A percentile compares a stretch with the other conserved stretches of the same genome.
phyloP scores from a whole-genome alignment of 2,329 filamentous ascomycete species.

The Pseudocercospora macadamiae region DNA sequence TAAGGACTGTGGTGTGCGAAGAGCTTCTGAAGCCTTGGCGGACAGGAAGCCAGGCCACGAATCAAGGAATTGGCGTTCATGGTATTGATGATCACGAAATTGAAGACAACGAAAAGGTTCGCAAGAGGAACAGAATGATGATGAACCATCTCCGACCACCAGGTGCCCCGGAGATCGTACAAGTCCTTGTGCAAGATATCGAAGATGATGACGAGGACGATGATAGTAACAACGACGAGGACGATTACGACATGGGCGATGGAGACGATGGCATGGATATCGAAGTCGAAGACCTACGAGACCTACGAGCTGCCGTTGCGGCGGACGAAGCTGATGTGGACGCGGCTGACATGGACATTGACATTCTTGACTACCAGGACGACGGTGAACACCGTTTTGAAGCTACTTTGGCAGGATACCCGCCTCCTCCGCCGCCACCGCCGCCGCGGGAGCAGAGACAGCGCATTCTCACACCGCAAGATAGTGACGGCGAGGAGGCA shows the following conservation, averaged over 20 bases:
- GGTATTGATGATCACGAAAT: constrained; percentile 81
- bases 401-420: constrained; percentile 76
- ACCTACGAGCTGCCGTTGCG: constrained; percentile 7
- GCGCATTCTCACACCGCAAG: constrained; percentile 34
- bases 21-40: constrained; percentile 88
- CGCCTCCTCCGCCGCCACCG: constrained; percentile 64
- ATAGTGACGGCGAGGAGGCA: constrained; percentile 45
- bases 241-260: constrained; percentile 36
- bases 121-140: constrained; percentile 45
- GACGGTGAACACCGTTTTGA: constrained; percentile 75
- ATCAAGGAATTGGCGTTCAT: constrained; percentile 74
- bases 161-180: constrained; percentile 20
- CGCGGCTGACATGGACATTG: constrained; percentile 55
- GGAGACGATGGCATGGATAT: constrained; percentile 48
- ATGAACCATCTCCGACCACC: constrained; percentile 33
- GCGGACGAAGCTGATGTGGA: constrained; percentile 25
- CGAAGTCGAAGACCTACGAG: constrained; percentile 38
- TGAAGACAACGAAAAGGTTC: constrained; percentile 53
- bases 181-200: constrained; percentile 42
- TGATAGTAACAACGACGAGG: constrained; percentile 52
- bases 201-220: constrained; percentile 50
- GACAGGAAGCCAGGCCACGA: constrained; percentile 78
- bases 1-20: constrained; percentile 83
- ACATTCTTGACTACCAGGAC: constrained; percentile 52
- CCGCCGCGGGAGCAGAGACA: constrained; percentile 38